phyloP scores from a whole-genome alignment of 202 grass and related monocot genomes.

The Brachypodium distachyon region DNA sequence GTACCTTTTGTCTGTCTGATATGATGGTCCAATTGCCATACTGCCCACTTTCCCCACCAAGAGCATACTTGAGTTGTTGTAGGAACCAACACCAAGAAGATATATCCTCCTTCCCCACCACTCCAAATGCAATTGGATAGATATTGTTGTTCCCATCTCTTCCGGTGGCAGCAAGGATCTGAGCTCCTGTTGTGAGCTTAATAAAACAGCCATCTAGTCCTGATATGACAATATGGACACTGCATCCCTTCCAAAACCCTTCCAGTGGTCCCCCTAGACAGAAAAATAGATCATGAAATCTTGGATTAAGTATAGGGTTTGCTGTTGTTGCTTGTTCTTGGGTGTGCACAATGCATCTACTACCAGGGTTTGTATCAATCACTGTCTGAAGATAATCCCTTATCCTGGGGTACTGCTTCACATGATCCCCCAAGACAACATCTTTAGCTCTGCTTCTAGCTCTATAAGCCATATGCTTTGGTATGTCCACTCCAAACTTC shows the following conservation, averaged over 20 bases:
- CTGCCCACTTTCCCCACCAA: not conserved
- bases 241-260: not conserved
- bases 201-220: not conserved
- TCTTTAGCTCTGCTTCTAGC: not conserved
- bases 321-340: not conserved
- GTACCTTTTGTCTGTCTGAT: not conserved
- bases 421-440: not conserved
- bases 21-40: not conserved
- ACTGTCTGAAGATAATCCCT: not conserved
- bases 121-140: not conserved
- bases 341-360: not conserved
- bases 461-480: no score
- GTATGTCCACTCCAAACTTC: not conserved
- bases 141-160: not conserved
- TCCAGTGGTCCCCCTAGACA: not conserved
- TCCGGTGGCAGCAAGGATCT: not conserved
- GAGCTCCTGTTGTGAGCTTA: not conserved
- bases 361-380: not conserved
- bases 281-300: not conserved
- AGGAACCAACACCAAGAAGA: not conserved
- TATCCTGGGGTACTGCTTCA: not conserved
- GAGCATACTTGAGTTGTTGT: not conserved
- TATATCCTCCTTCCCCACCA: not conserved
- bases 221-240: not conserved
- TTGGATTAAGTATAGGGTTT: not conserved